phyloP scores from a whole-genome alignment of 495 filamentous ascomycete genomes.

The Sabuloglossum arenarium region DNA sequence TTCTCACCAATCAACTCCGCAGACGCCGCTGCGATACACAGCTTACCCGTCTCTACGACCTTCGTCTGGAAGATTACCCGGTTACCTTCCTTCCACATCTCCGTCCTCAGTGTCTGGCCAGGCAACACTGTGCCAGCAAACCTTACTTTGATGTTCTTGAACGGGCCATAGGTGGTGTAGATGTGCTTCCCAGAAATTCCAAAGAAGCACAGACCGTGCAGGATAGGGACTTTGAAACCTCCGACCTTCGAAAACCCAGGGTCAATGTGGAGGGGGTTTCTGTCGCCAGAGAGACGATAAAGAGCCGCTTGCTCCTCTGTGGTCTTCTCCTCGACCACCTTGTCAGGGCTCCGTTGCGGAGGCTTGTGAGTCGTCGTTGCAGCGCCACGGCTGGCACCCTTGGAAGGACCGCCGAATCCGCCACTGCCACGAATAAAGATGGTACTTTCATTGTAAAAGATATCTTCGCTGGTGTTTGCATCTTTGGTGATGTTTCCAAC shows the following conservation, averaged over 20 bases:
- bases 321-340: conserved; percentile 72
- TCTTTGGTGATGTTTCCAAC: conserved; percentile 67
- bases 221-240: conserved; percentile 85
- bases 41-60: conserved; percentile 91
- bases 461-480: conserved; percentile 51
- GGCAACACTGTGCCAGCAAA: conserved; percentile 87
- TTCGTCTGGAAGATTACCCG: conserved; percentile 81
- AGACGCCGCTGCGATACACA: conserved; percentile 71
- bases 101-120: conserved; percentile 82
- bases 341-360: conserved; percentile 58
- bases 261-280: conserved; percentile 89
- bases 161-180: conserved; percentile 60
- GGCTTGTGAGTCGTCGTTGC: conserved; percentile 59
- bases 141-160: conserved; percentile 88
- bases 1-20: conserved; percentile 51
- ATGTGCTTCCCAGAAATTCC: conserved; percentile 83
- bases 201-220: conserved; percentile 92
- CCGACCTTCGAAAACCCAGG: conserved; percentile 86
- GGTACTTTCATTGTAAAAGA: conserved; percentile 93
- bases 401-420: conserved; percentile 74
- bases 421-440: conserved; percentile 85
- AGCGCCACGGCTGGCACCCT: conserved; percentile 55
- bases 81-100: conserved; percentile 96
- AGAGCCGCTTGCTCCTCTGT: conserved; percentile 84
- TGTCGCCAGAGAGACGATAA: conserved; percentile 87